Conservation (phyloP, 2,329 filamentous ascomycete genomes). For the Cadophora malorum region DNA sequence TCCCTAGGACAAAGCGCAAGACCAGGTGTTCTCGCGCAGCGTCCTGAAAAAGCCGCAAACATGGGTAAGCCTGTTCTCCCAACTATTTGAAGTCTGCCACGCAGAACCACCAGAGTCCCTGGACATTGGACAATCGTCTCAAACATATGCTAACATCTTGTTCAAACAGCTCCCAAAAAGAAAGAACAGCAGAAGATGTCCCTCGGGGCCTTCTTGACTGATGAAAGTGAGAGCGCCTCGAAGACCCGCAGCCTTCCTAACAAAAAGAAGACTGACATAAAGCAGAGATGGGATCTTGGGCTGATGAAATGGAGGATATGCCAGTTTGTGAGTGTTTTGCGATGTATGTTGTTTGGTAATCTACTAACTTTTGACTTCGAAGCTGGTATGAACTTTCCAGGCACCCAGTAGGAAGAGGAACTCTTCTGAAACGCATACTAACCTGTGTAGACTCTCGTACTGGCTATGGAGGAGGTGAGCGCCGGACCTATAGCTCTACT, state of each 20-base stretch:
- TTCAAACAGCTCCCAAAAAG: constrained; percentile 79
- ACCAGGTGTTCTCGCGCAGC: constrained; percentile 50
- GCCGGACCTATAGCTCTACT: constrained; percentile 44
- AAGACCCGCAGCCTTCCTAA: constrained; percentile 38
- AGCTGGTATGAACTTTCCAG: constrained; percentile 44
- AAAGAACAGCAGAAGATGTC: constrained; percentile 95
- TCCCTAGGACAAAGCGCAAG: constrained; percentile 43
- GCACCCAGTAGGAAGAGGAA: background rate
- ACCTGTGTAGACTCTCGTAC: constrained; percentile 43
- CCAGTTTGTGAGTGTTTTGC: constrained; percentile 46
- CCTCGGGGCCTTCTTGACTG: constrained; percentile 92
- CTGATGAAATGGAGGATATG: constrained; percentile 94
- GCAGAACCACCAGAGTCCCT: constrained; percentile 8
- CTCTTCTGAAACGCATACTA: background rate
- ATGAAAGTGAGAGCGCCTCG: constrained; percentile 73
- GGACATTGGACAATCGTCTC: constrained; percentile 11
- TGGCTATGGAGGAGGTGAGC: constrained; percentile 43
- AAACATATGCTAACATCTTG: constrained; percentile 51
- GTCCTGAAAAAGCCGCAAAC: constrained; percentile 59
- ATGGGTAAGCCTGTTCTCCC: constrained; percentile 58
- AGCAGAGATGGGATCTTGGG: constrained; percentile 86
- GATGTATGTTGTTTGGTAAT: background rate
- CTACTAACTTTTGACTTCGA: constrained; percentile 38
- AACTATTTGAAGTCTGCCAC: constrained; percentile 29
- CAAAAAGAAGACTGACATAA: constrained; percentile 52